Evolutionary conservation across 306 rosid species (phyloP), one percentile per base, ranked within the genome.

Genomic region (Dryas alaskensis): DNA sequence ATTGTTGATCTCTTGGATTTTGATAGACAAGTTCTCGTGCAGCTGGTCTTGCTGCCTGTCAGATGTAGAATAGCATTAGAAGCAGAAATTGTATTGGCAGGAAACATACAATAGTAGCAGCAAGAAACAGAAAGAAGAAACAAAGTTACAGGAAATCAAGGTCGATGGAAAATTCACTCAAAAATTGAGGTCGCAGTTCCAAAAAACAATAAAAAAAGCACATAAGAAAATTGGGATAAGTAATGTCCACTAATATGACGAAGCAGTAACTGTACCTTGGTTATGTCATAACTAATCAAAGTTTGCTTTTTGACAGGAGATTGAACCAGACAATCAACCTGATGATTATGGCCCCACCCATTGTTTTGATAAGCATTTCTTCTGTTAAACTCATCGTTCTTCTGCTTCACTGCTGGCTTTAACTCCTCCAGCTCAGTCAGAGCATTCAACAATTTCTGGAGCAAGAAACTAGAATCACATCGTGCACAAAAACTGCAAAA

Each of bases 371-470:
- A 65, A 60, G 66, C 37, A 59, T 81, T 72, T 67, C 74, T 87
- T 70, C 86, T 77, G 75, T 89, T 87, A 66, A 83, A 79, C 73
- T 91, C 98, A 19, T 78, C 78, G 67, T 82, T 76, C 95, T 87
- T 94, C 83, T 79, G 90, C 77, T 86, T 89, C 58, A 91, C 98
- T 73, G 78, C 80, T 39, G 98, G 96, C 84, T 94, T 89, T 85
- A 94, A 82, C 43, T 79, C 76, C 86, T 94, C 98, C 78, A 94
- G 87, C 82, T 94, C 98, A 78, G 70, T 81, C 78, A 94, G 31
- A 65, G 97, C 87, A 81, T 47, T 59, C 67, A 94, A 67, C 80
- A 91, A 74, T 81, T 76, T 85, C 98, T 94, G 72, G 71, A 82
- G 59, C 59, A 82, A 49, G 58, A 22, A 73, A 67, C 64, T 10